phyloP scores from a whole-genome alignment of 352 stramenopile species.

The Elongisporangium undulatum region DNA sequence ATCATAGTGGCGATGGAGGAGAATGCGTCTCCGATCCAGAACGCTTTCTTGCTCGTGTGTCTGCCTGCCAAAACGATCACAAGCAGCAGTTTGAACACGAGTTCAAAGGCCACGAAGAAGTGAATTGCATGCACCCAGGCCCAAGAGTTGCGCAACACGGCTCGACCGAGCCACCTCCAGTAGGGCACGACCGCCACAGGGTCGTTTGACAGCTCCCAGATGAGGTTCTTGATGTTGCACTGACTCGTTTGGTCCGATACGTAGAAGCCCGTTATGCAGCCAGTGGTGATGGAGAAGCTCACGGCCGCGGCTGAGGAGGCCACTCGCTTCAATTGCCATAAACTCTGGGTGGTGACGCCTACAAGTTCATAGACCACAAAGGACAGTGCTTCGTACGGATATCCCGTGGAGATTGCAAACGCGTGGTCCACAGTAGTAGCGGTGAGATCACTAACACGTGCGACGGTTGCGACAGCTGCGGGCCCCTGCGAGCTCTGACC shows the following conservation, averaged over 20 bases:
- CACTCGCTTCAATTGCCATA: slow-evolving; percentile 12
- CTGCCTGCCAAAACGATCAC: slow-evolving; percentile 22
- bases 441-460: slow-evolving; percentile 25
- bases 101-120: slow-evolving; percentile 25
- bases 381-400: slow-evolving; percentile 24
- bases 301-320: not conserved
- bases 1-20: slow-evolving; percentile 20
- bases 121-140: slow-evolving; percentile 37
- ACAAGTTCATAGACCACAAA: slow-evolving; percentile 24
- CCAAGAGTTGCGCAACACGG: slow-evolving; percentile 22
- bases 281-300: slow-evolving; percentile 11
- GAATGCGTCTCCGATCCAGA: slow-evolving; percentile 42
- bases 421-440: slow-evolving; percentile 14
- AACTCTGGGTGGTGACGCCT: slow-evolving; percentile 14
- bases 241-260: slow-evolving; percentile 15
- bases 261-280: slow-evolving; percentile 22
- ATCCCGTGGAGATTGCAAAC: slow-evolving; percentile 21
- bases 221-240: slow-evolving; percentile 17
- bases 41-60: slow-evolving; percentile 20
- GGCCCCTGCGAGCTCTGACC: slow-evolving; percentile 21
- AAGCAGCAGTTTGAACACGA: slow-evolving; percentile 19
- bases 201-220: slow-evolving; percentile 5
- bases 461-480: slow-evolving; percentile 18
- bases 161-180: slow-evolving; percentile 14
- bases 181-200: slow-evolving; percentile 3